These are phyloP conservation scores for Cyclotella cryptica DNA, from an alignment of 108 stramenopile genomes.

Conservation along the genomic window DNA sequence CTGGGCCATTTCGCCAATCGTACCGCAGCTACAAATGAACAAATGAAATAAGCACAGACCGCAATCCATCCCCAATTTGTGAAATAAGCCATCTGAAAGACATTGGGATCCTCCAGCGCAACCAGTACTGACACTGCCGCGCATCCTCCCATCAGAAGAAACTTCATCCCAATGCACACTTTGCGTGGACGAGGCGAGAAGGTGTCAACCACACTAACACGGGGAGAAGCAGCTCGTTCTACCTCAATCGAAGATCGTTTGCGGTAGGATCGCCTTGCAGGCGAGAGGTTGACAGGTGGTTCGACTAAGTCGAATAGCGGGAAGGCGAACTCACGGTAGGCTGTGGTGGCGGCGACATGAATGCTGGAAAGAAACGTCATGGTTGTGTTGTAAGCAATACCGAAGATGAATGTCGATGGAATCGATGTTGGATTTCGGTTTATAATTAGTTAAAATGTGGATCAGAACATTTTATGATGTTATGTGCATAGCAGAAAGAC, in stretches of 20 bases:
- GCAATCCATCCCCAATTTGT: constrained; percentile 8
- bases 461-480: too few relatives aligned
- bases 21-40: constrained; percentile 6
- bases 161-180: too few relatives aligned
- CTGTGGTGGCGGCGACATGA: background rate
- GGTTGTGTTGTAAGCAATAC: too few relatives aligned
- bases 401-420: too few relatives aligned
- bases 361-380: constrained; percentile 2
- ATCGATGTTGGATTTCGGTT: too few relatives aligned
- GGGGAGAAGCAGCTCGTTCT: constrained; percentile 3
- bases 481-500: too few relatives aligned
- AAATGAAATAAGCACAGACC: constrained; percentile 8
- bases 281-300: background rate
- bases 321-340: constrained; percentile 7
- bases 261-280: background rate
- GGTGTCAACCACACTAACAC: background rate
- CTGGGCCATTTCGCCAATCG: constrained; percentile 12
- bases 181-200: constrained; percentile 24
- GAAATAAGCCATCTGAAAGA: constrained; percentile 30
- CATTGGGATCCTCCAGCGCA: too few relatives aligned
- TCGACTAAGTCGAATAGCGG: constrained; percentile 18
- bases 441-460: too few relatives aligned
- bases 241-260: background rate
- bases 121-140: too few relatives aligned
- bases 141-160: too few relatives aligned